Conservation (phyloP, 306 rosid species). For the Lagenaria siceraria region DNA sequence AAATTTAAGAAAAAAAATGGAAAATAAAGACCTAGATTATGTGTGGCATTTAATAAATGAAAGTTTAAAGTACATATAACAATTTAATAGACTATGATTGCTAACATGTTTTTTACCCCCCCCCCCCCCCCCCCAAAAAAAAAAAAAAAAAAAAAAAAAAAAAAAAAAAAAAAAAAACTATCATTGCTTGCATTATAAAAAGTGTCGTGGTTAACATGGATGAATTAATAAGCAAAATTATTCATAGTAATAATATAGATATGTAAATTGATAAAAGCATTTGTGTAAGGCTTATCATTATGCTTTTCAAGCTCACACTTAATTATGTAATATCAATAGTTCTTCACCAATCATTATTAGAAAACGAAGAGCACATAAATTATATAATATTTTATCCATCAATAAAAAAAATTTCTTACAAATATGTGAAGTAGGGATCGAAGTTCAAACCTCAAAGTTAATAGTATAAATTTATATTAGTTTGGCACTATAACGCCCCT, state of each 20-base stretch:
- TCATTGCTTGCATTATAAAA: conserved; percentile 1
- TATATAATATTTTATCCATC: not conserved
- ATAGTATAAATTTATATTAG: too few relatives aligned
- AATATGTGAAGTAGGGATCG: too few relatives aligned
- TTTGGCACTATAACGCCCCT: too few relatives aligned
- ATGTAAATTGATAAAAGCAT: not conserved
- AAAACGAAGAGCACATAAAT: not conserved
- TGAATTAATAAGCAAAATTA: conserved; percentile 3
- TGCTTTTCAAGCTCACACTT: not conserved
- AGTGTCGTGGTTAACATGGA: conserved; percentile 2
- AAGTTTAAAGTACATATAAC: not conserved
- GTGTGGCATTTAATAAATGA: not conserved
- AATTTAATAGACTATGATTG: not conserved
- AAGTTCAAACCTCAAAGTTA: too few relatives aligned
- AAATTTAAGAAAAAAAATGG: not conserved
- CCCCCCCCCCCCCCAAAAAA: too few relatives aligned
- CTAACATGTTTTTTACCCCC: not conserved
- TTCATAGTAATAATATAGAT: not conserved
- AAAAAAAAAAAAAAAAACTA: not conserved
- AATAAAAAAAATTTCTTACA: too few relatives aligned
- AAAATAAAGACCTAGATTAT: not conserved
- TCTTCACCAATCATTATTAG: not conserved
- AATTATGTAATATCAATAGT: not conserved
- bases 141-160: too few relatives aligned
- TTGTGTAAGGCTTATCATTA: not conserved